Percentiles rank a stretch among this genome's conserved stretches.
These are phyloP conservation scores for Colletotrichum tropicicola DNA, from an alignment of 2,329 filamentous ascomycete species.

Conservation along the genomic window DNA sequence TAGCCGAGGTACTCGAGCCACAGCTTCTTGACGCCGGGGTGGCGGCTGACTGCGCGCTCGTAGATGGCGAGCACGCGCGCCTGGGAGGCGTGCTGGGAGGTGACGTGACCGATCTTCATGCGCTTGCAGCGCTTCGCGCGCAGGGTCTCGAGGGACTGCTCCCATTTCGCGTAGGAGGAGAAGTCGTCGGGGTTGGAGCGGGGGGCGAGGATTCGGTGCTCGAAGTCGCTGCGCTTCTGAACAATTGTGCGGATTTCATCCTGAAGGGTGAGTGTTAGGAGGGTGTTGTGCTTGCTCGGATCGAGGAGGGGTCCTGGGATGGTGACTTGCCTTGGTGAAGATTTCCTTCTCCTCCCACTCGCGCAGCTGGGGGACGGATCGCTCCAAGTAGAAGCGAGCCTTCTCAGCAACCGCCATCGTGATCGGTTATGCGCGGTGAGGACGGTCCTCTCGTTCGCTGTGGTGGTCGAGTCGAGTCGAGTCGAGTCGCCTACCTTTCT, in stretches of 20 bases:
- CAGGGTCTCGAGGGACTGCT: conserved; percentile 75
- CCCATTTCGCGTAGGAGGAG: conserved; percentile 81
- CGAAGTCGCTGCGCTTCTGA: conserved; percentile 90
- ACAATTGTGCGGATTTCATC: conserved; percentile 92
- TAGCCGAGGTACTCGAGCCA: conserved; percentile 94
- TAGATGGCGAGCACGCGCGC: conserved; percentile 89
- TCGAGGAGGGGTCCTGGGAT: conserved; percentile 28
- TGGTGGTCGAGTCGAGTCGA: not conserved
- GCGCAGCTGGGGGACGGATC: conserved; percentile 89
- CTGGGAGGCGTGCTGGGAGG: conserved; percentile 76
- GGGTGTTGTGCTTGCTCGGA: not conserved
- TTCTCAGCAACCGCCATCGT: conserved; percentile 76
- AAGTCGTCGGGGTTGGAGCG: conserved; percentile 82
- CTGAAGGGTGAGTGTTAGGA: conserved; percentile 48
- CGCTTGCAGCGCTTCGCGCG: conserved; percentile 85
- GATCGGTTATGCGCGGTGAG: no score
- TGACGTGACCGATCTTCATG: conserved; percentile 75
- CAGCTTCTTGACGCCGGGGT: conserved; percentile 80
- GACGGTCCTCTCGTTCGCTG: no score
- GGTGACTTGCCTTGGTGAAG: conserved; percentile 70
- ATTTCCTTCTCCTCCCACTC: conserved; percentile 93
- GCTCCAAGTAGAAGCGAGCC: conserved; percentile 93
- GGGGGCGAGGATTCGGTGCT: conserved; percentile 87
- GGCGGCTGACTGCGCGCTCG: conserved; percentile 84
- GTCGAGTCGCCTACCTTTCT: conserved; percentile 4